phyloP scores from a whole-genome alignment of 1,284 basidiomycete genomes.

The Meira miltonrushii region DNA sequence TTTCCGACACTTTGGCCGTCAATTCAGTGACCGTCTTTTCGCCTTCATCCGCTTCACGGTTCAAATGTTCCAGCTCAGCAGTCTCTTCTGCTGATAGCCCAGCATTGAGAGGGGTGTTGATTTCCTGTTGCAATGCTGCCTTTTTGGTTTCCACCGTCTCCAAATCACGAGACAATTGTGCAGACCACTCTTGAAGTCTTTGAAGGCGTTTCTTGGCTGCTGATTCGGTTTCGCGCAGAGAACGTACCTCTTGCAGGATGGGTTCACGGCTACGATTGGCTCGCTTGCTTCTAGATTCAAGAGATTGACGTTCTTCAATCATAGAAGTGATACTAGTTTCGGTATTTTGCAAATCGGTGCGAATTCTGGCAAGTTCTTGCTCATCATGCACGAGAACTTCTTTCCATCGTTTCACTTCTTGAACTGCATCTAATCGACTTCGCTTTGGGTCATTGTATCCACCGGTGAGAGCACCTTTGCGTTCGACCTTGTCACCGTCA shows the following conservation, averaged over 20 bases:
- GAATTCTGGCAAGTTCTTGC: conserved; percentile 67
- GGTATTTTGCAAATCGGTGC: conserved; percentile 63
- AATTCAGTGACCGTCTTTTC: conserved; percentile 68
- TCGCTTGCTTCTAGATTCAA: conserved; percentile 67
- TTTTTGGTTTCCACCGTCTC: conserved; percentile 60
- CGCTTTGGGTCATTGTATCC: conserved; percentile 89
- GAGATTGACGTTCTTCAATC: conserved; percentile 68
- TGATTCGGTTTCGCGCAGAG: conserved; percentile 68
- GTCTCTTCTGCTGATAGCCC: conserved; percentile 72
- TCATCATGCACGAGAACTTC: conserved; percentile 67
- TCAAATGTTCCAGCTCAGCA: conserved; percentile 64
- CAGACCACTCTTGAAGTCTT: conserved; percentile 65
- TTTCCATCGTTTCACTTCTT: conserved; percentile 71
- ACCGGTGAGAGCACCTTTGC: conserved; percentile 90
- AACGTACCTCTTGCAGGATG: conserved; percentile 63
- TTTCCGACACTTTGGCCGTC: conserved; percentile 46
- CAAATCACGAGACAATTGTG: conserved; percentile 70
- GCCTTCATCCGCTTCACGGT: conserved; percentile 69
- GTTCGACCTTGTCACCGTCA: conserved; percentile 94
- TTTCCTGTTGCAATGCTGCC: conserved; percentile 66
- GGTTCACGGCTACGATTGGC: conserved; percentile 67
- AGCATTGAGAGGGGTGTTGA: conserved; percentile 69
- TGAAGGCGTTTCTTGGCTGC: conserved; percentile 63
- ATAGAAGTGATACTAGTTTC: conserved; percentile 83
- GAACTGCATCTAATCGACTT: conserved; percentile 82